phyloP scores from a whole-genome alignment of 345 rosid species.

The rapeseed (Brassica napus) region DNA sequence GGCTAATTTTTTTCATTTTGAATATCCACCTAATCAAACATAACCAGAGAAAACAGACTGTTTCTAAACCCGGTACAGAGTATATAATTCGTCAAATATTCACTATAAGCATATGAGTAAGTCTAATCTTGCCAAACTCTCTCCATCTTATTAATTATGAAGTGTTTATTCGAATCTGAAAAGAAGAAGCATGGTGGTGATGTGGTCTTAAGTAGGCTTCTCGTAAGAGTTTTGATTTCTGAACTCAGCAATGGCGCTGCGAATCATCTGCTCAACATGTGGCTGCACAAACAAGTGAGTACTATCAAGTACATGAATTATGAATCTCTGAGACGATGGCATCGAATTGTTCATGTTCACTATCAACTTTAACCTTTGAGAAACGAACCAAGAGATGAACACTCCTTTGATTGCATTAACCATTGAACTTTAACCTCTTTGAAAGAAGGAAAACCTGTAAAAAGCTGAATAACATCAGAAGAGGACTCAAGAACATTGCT shows the following conservation, averaged over 20 bases:
- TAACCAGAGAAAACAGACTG: background rate
- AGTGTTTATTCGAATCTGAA: background rate
- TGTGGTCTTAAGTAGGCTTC: slow-evolving; percentile 58
- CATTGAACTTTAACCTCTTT: slow-evolving; percentile 39
- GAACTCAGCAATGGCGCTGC: slow-evolving; percentile 70
- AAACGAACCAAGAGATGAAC: slow-evolving; percentile 59
- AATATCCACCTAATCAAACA: background rate
- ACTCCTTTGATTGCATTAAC: slow-evolving; percentile 87
- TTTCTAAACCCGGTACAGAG: background rate
- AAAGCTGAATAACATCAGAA: background rate
- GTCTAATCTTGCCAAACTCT: background rate
- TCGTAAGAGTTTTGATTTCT: slow-evolving; percentile 86
- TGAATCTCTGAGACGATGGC: slow-evolving; percentile 81
- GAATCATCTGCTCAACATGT: slow-evolving; percentile 65
- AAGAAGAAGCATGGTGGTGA: background rate
- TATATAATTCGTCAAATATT: too few species aligned
- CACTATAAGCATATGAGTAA: too few species aligned
- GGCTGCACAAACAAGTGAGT: slow-evolving; percentile 86
- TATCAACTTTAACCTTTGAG: slow-evolving; percentile 47
- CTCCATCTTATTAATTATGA: background rate
- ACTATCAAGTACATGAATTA: slow-evolving; percentile 65
- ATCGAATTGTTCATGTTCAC: slow-evolving; percentile 63
- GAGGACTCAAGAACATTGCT: background rate
- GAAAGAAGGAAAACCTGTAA: background rate
- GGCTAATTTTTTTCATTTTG: background rate